A percentile compares a stretch with the other conserved stretches of the same genome.
These are phyloP conservation scores for Lachancea fermentati DNA, from an alignment of 805 yeast genomes.

Conservation along the genomic window DNA sequence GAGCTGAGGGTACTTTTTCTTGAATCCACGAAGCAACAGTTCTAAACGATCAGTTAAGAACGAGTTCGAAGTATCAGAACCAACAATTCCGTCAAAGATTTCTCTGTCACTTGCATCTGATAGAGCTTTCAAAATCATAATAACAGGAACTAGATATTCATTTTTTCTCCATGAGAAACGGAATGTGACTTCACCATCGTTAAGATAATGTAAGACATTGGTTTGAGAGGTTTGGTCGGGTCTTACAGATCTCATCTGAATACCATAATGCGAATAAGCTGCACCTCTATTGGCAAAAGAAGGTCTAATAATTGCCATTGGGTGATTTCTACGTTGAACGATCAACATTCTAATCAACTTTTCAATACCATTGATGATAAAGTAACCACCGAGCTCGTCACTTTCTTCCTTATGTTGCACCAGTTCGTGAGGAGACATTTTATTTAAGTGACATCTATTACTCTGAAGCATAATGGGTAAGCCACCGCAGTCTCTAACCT, in stretches of 20 bases:
- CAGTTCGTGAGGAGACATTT: slow-evolving; percentile 74
- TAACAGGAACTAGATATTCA: slow-evolving; percentile 89
- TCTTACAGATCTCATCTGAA: slow-evolving; percentile 89
- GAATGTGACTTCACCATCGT: slow-evolving; percentile 94
- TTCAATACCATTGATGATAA: slow-evolving; percentile 94
- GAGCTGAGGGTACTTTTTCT: slow-evolving; percentile 58
- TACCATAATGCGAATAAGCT: slow-evolving; percentile 81
- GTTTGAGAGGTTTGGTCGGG: slow-evolving; percentile 98
- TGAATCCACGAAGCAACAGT: slow-evolving; percentile 81
- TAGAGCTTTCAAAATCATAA: slow-evolving; percentile 87
- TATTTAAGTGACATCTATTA: slow-evolving; percentile 87
- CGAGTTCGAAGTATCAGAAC: slow-evolving; percentile 78
- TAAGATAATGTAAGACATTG: slow-evolving; percentile 91
- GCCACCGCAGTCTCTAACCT: slow-evolving; percentile 85
- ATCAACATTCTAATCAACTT: slow-evolving; percentile 94
- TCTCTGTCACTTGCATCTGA: slow-evolving; percentile 90
- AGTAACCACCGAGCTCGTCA: slow-evolving; percentile 96
- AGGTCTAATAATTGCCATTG: slow-evolving; percentile 95
- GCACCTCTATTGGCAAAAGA: slow-evolving; percentile 94
- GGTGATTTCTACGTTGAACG: slow-evolving; percentile 96
- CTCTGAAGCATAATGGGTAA: slow-evolving; percentile 88
- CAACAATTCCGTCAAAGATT: slow-evolving; percentile 93
- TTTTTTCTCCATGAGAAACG: slow-evolving; percentile 96
- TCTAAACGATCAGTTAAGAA: slow-evolving; percentile 98
- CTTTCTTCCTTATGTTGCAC: slow-evolving; percentile 80